Conservation (phyloP, 192 early-diverging fungal species). For the Backusella psychrophila region DNA sequence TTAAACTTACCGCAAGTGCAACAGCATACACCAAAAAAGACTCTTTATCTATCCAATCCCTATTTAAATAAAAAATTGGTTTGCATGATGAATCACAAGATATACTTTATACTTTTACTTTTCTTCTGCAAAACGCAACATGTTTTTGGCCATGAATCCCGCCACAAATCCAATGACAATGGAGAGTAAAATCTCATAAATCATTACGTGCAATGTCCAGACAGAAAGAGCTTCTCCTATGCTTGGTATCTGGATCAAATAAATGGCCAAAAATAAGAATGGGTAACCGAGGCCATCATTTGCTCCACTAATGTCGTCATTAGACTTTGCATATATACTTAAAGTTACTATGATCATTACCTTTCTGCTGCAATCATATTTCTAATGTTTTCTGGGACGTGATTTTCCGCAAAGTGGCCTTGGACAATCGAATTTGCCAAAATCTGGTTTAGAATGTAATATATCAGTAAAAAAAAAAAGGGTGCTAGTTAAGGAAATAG, state of each 20-base stretch:
- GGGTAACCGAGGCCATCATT: slow-evolving; percentile 89
- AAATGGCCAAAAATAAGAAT: slow-evolving; percentile 74
- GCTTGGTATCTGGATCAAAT: slow-evolving; percentile 46
- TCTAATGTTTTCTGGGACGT: slow-evolving; percentile 68
- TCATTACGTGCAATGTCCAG: slow-evolving; percentile 68
- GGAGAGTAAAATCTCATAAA: slow-evolving; percentile 76
- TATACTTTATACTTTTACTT: slow-evolving; percentile 8
- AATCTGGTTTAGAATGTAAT: slow-evolving; percentile 21
- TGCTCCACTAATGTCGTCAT: slow-evolving; percentile 48
- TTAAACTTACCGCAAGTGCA: slow-evolving; percentile 60
- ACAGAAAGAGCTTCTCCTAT: slow-evolving; percentile 62
- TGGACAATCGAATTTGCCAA: slow-evolving; percentile 89
- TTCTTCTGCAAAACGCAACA: slow-evolving; percentile 61
- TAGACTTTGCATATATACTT: neutral
- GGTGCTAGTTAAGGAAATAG: neutral
- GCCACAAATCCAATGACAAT: slow-evolving; percentile 67
- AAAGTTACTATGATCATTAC: neutral
- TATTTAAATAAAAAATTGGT: neutral
- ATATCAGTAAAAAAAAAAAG: neutral
- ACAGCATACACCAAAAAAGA: slow-evolving; percentile 81
- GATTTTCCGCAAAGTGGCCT: slow-evolving; percentile 85
- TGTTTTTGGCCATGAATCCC: slow-evolving; percentile 62
- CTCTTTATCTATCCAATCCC: slow-evolving; percentile 80
- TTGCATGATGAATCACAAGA: neutral
- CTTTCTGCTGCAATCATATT: slow-evolving; percentile 74